Evolutionary conservation across 768 basidiomycete genomes (phyloP).

Genomic region (Candolleomyces eurysporus): DNA sequence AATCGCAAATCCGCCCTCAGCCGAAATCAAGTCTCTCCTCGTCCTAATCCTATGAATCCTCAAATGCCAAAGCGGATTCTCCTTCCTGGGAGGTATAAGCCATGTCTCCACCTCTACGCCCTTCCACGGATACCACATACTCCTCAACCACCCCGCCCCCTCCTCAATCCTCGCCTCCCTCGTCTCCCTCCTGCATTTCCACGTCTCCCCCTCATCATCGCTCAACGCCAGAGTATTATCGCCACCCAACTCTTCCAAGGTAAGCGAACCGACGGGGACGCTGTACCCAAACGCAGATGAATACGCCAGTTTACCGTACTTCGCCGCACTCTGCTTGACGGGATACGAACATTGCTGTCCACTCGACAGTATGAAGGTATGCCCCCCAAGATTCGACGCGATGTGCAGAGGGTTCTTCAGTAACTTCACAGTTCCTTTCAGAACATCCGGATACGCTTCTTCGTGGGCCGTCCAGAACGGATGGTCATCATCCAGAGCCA

Average conservation of each 20-base stretch:
- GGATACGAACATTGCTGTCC: slow-evolving; percentile 81
- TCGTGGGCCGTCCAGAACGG: slow-evolving; percentile 73
- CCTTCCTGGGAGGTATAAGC: slow-evolving; percentile 61
- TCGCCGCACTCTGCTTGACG: slow-evolving; percentile 74
- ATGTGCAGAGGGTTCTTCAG: slow-evolving; percentile 68
- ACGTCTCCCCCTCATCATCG: slow-evolving; percentile 69
- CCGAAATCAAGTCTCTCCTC: slow-evolving; percentile 48
- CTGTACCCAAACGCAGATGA: slow-evolving; percentile 78
- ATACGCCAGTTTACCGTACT: slow-evolving; percentile 78
- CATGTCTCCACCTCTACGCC: slow-evolving; percentile 74
- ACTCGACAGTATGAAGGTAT: slow-evolving; percentile 70
- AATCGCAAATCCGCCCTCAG: slow-evolving; percentile 71
- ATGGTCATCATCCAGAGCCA: slow-evolving; percentile 62
- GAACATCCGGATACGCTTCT: slow-evolving; percentile 55
- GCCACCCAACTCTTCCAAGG: slow-evolving; percentile 68
- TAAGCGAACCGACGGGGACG: slow-evolving; percentile 64
- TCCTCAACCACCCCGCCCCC: slow-evolving; percentile 51
- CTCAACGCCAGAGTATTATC: slow-evolving; percentile 71
- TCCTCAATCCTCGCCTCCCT: slow-evolving; percentile 57
- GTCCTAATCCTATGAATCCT: slow-evolving; percentile 63
- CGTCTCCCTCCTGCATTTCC: slow-evolving; percentile 66
- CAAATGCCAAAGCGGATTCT: slow-evolving; percentile 65
- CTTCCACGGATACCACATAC: slow-evolving; percentile 75
- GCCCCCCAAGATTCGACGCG: slow-evolving; percentile 57
- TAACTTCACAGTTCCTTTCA: slow-evolving; percentile 46